Conservation (phyloP, 2,329 filamentous ascomycete species). For the Sclerotinia subarctica region DNA sequence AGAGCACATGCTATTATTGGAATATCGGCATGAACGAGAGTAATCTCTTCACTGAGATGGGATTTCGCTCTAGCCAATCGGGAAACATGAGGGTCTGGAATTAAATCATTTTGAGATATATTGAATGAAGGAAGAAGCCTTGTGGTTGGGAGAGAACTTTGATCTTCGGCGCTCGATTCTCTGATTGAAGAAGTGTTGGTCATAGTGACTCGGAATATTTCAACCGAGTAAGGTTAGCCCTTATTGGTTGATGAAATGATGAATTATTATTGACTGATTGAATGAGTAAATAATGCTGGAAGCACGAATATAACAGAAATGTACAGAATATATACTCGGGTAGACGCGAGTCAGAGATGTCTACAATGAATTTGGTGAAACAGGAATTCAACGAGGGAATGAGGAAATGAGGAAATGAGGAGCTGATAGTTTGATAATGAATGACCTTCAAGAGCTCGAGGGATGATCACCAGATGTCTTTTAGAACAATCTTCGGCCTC, state of each 20-base stretch:
- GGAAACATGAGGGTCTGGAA: slow-evolving; percentile 18
- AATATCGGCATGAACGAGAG: slow-evolving; percentile 37
- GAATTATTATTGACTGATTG: not conserved
- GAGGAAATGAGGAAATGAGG: not conserved
- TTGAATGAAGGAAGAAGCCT: slow-evolving; percentile 18
- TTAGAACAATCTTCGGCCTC: not conserved
- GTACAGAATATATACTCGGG: too few relatives aligned
- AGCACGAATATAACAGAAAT: not conserved
- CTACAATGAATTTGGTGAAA: too few relatives aligned
- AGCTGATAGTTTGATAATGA: not conserved
- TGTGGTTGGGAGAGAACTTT: slow-evolving; percentile 13
- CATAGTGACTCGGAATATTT: not conserved
- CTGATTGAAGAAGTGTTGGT: not conserved
- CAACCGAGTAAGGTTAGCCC: not conserved
- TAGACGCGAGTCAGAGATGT: not conserved
- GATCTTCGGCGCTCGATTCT: not conserved
- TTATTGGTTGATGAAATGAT: not conserved
- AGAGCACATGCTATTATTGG: slow-evolving; percentile 45
- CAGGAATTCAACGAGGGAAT: not conserved
- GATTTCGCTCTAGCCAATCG: not conserved
- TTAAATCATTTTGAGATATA: slow-evolving; percentile 20
- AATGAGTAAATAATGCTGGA: not conserved
- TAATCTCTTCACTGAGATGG: slow-evolving; percentile 36
- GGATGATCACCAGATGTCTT: too few relatives aligned
- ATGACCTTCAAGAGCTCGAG: too few relatives aligned